Conservation (phyloP, 805 yeast species). For the Candida golubevii region DNA sequence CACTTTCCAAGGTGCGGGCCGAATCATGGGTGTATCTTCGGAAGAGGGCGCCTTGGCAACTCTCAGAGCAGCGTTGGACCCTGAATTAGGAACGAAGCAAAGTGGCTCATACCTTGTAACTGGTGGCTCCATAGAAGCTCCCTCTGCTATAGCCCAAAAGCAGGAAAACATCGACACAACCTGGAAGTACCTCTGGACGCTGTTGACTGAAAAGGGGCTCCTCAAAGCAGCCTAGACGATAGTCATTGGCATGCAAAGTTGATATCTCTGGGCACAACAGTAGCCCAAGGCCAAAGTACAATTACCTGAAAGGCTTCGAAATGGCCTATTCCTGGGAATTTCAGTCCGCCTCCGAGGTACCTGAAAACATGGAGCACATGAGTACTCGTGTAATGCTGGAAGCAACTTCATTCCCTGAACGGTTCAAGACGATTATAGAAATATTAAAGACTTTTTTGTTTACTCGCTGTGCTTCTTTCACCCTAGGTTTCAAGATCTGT, state of each 20-base stretch:
- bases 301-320: too few relatives aligned
- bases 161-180: slow-evolving; percentile 20
- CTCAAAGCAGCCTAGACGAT: background rate
- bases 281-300: too few relatives aligned
- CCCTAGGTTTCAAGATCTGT: too few relatives aligned
- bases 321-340: too few relatives aligned
- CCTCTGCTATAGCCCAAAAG: slow-evolving; percentile 24
- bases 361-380: background rate
- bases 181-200: slow-evolving; percentile 27
- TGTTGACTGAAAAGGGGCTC: slow-evolving; percentile 20
- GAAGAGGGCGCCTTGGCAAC: slow-evolving; percentile 36
- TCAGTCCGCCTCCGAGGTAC: too few relatives aligned
- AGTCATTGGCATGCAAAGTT: too few relatives aligned
- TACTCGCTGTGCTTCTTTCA: too few relatives aligned
- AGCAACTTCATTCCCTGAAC: too few relatives aligned
- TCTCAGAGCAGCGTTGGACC: slow-evolving; percentile 32
- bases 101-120: slow-evolving; percentile 29
- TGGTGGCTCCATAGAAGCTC: slow-evolving; percentile 27
- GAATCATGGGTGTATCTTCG: slow-evolving; percentile 23
- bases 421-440: too few relatives aligned
- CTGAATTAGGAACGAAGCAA: slow-evolving; percentile 18
- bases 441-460: too few relatives aligned
- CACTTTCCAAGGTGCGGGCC: slow-evolving; percentile 14
- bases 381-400: too few relatives aligned
- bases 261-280: too few relatives aligned